Evolutionary conservation across 2,329 filamentous ascomycete species (phyloP), one percentile per base, ranked within the genome.

Genomic region (Talaromyces sp.): DNA sequence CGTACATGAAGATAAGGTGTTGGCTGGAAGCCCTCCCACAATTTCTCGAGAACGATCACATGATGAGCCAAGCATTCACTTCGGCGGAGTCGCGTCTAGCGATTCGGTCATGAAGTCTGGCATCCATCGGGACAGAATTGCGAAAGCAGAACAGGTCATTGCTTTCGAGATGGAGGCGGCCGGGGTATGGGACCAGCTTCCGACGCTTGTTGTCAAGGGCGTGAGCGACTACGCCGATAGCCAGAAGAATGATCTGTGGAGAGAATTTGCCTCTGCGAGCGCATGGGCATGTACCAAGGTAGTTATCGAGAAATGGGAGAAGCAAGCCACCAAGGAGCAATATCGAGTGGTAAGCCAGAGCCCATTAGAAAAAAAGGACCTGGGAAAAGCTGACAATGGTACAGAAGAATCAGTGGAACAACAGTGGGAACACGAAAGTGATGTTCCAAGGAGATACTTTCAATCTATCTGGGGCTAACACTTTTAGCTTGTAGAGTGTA

Each of bases 31-130:
- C 22, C 52, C n/a, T 16, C 65, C 58, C 60, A 57, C 33, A 52
- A 66, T 14, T 19, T 63, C 33, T 57, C 48, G 22, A 33, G 56
- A 60, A 19, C 41, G 41, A 31, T 22, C 19, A 27, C 43, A 64
- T 54, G 22, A 54, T 31, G 60, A 56, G 50, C 74, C 74, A 39
- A 65, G 9, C 0, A 60, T 82, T 0, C 75, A 79, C 54, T 69
- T 81, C 31, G 79, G 80, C 0, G 57, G 66, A 0, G 72, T 82
- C 1, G 79, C 72, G 3, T 80, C 78, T 0, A 77, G 75, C 13
- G 75, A 82, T 56, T 71, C 70, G 1, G 77, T 82, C 1, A 77
- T 83, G 65, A 80, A 78, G 52, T 75, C 74, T n/a, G 76, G 74
- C 1, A 56, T 68, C 9, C 66, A 74, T 16, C 74, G 79, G 11